These are phyloP conservation scores for Arabidopsis hybrid DNA, from an alignment of 441 rosid genomes.

Conservation along the genomic window DNA sequence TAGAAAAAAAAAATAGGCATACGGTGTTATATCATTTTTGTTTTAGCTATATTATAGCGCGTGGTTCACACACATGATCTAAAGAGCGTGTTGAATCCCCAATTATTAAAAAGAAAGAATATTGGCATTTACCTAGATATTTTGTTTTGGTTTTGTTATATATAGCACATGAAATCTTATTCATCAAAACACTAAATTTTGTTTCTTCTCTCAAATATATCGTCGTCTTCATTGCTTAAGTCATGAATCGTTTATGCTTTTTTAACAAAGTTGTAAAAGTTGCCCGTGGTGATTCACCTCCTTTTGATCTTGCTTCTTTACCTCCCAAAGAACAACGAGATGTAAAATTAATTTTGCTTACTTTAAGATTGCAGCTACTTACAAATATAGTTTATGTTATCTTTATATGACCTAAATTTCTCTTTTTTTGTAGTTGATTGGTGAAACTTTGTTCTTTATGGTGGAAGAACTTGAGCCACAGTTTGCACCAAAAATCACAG, in stretches of 20 bases:
- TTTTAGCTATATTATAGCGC: neutral
- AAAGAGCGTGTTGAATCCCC: neutral
- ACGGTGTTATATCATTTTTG: neutral
- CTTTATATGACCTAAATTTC: neutral
- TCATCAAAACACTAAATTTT: too few relatives aligned
- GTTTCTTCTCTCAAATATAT: neutral
- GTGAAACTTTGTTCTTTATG: neutral
- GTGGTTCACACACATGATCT: neutral
- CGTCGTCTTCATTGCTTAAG: neutral
- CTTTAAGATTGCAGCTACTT: neutral
- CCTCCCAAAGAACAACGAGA: neutral
- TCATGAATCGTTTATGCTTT: neutral
- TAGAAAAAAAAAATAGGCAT: neutral
- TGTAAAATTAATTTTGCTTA: neutral
- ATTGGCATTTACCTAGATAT: neutral
- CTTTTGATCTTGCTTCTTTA: neutral
- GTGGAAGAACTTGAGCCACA: neutral
- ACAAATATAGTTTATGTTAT: neutral
- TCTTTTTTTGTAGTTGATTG: neutral
- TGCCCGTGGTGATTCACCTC: neutral
- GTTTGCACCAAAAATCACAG: neutral
- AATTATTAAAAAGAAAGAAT: neutral
- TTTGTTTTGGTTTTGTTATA: neutral
- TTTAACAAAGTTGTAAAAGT: neutral
- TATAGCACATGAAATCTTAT: neutral